Evolutionary conservation across 352 stramenopile species (phyloP), one percentile per base, ranked within the genome.

Genomic region (Stramenopiles sp.): DNA sequence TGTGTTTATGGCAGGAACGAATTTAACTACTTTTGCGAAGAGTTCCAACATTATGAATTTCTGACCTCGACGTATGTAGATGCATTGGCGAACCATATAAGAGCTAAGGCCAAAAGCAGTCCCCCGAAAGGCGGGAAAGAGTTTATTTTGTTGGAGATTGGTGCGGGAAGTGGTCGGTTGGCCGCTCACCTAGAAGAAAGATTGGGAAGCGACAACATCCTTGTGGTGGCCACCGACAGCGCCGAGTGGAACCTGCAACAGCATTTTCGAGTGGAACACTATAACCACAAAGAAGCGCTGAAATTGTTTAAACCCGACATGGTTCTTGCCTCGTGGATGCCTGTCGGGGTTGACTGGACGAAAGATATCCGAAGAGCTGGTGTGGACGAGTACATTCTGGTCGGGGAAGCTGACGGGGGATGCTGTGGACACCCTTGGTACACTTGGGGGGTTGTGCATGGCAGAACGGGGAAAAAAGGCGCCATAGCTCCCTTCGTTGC

Each of bases 271-370:
- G 83, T 90, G 0, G 83, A 88, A 77, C 79, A 76, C 37, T 35
- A 85, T 3, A 75, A 73, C 33, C 81, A 79, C 0, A 43, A 80
- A 30, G 32, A 80, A 68, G 82, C 85, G 32, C 34, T 88, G 30
- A 49, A 78, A 63, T 85, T 83, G 53, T 86, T 86, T 75, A 71
- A 49, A 25, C 73, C 75, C n/a, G n/a, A 37, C 68, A 83, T 89
- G 68, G 80, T 89, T 3, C 25, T 89, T 1, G 87, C 83, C 75
- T 84, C 79, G 68, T 90, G 85, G 85, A 90, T 90, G 84, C 85
- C 85, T 12, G 80, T 84, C 49, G 76, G 75, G 30, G 49, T 81
- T 75, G 85, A 90, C 81, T 90, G 84, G 84, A 86, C 85, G 25
- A 32, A 68, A 1, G 68, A 76, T 3, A 86, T 89, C 73, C 79